Evolutionary conservation across 2,329 filamentous ascomycete species (phyloP).

Genomic region (Botrytis deweyae): DNA sequence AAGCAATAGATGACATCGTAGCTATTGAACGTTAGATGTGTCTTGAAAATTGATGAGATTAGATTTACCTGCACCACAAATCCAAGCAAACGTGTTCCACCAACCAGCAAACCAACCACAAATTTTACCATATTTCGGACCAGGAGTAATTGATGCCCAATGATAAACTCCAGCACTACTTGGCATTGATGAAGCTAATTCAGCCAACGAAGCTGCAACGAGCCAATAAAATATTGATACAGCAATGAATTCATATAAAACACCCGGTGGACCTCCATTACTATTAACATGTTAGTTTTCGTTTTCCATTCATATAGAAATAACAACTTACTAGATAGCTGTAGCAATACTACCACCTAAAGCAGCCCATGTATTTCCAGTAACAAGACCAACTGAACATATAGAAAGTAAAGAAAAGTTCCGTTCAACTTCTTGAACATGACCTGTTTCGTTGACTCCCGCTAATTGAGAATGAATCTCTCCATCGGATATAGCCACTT

Average conservation of each 20-base stretch:
- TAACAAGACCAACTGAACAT: constrained; percentile 47
- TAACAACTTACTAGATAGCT: constrained; percentile 30
- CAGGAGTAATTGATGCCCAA: constrained; percentile 52
- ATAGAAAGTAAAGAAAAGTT: constrained; percentile 50
- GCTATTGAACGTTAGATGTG: constrained; percentile 24
- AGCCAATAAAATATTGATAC: constrained; percentile 52
- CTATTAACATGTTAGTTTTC: constrained; percentile 44
- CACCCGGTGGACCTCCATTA: constrained; percentile 62
- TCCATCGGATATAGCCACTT: constrained; percentile 18
- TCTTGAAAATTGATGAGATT: not conserved
- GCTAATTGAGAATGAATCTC: constrained; percentile 19
- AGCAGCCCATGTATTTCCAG: constrained; percentile 47
- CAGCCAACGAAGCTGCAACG: constrained; percentile 50
- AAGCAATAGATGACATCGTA: constrained; percentile 40
- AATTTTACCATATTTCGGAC: constrained; percentile 46
- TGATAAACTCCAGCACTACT: constrained; percentile 47
- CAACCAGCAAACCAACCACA: constrained; percentile 51
- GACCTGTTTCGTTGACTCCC: constrained; percentile 49
- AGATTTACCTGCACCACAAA: constrained; percentile 30
- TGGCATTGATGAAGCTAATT: constrained; percentile 36
- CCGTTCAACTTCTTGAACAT: constrained; percentile 51
- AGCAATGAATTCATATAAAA: constrained; percentile 60
- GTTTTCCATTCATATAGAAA: not conserved
- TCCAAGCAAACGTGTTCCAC: constrained; percentile 52
- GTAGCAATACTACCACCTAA: constrained; percentile 48